phyloP scores from a whole-genome alignment of 2,329 filamentous ascomycete genomes.

The Fusarium sp. region DNA sequence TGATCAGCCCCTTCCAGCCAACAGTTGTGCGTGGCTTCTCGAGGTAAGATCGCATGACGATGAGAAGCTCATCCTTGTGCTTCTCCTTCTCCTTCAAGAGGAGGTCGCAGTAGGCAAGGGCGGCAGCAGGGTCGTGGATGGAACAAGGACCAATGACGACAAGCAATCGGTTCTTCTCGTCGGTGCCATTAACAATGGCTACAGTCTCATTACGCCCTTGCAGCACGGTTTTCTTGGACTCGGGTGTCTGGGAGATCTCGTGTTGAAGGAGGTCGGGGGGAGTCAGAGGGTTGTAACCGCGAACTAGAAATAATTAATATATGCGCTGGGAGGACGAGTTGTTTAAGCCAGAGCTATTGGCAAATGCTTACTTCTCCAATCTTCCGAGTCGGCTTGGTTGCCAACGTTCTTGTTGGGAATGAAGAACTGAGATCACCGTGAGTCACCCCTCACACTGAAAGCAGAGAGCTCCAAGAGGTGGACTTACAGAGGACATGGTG shows the following conservation, averaged over 20 bases:
- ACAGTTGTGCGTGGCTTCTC: conserved; percentile 98
- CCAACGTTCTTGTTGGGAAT: conserved; percentile 83
- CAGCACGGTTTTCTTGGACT: conserved; percentile 69
- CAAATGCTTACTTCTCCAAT: conserved; percentile 76
- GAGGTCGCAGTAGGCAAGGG: conserved; percentile 90
- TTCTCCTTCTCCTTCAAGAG: conserved; percentile 85
- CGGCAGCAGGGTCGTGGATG: conserved; percentile 92
- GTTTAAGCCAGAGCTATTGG: conserved; percentile 24
- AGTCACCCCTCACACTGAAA: conserved; percentile 40
- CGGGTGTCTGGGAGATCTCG: conserved; percentile 75
- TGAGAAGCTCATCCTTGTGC: conserved; percentile 87
- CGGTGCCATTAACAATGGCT: conserved; percentile 73
- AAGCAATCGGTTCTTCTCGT: conserved; percentile 67
- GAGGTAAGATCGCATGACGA: conserved; percentile 98
- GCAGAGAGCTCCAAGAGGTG: conserved; percentile 13
- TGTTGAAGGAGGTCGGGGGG: conserved; percentile 94
- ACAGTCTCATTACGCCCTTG: conserved; percentile 70
- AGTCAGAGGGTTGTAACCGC: conserved; percentile 92
- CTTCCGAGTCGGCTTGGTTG: conserved; percentile 77
- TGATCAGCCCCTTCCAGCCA: conserved; percentile 98
- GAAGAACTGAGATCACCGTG: conserved; percentile 63
- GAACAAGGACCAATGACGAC: conserved; percentile 95
- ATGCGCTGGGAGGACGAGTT: neutral
- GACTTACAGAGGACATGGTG: conserved; percentile 43
- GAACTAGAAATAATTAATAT: conserved; percentile 61